Conservation (phyloP, 495 filamentous ascomycete genomes). For the Penicillium riverlandense region DNA sequence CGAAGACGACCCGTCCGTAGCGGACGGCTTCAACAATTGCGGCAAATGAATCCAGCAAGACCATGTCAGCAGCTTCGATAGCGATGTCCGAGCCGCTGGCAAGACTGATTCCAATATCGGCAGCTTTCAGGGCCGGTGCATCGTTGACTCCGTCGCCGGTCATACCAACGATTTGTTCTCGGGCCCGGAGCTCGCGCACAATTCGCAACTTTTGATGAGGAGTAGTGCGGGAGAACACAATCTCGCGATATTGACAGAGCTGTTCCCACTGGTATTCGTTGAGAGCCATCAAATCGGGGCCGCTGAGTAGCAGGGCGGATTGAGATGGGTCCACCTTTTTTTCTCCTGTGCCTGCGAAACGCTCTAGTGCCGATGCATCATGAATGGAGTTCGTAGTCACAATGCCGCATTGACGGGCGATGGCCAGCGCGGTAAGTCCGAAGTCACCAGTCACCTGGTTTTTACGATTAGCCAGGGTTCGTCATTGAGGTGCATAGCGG, state of each 20-base stretch:
- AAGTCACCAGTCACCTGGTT: conserved; percentile 54
- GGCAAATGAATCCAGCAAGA: conserved; percentile 58
- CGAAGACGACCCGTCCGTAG: conserved; percentile 40
- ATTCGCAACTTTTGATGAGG: conserved; percentile 73
- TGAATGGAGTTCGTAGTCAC: conserved; percentile 29
- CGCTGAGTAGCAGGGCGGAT: conserved; percentile 43
- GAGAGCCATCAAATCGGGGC: conserved; percentile 52
- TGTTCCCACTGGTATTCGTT: conserved; percentile 51
- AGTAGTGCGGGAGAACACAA: conserved; percentile 66
- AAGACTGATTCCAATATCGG: conserved; percentile 9
- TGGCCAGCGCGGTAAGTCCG: conserved; percentile 57
- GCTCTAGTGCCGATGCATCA: conserved; percentile 4
- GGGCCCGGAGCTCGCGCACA: conserved; percentile 54
- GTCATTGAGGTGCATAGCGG: neutral
- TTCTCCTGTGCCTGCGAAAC: conserved; percentile 3
- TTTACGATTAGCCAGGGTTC: neutral
- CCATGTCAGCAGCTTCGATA: conserved; percentile 65
- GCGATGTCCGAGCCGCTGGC: conserved; percentile 50
- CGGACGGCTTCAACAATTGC: conserved; percentile 61
- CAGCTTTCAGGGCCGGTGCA: conserved; percentile 46
- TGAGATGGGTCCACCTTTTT: conserved; percentile 12
- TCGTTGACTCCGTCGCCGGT: conserved; percentile 57
- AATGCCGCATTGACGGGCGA: conserved; percentile 57
- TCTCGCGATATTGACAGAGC: conserved; percentile 51
- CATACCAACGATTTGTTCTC: conserved; percentile 42